Percentiles rank a stretch among this genome's conserved stretches.
Evolutionary conservation across 202 grass and related monocot species (phyloP).

Genomic region (Musa balbisiana): DNA sequence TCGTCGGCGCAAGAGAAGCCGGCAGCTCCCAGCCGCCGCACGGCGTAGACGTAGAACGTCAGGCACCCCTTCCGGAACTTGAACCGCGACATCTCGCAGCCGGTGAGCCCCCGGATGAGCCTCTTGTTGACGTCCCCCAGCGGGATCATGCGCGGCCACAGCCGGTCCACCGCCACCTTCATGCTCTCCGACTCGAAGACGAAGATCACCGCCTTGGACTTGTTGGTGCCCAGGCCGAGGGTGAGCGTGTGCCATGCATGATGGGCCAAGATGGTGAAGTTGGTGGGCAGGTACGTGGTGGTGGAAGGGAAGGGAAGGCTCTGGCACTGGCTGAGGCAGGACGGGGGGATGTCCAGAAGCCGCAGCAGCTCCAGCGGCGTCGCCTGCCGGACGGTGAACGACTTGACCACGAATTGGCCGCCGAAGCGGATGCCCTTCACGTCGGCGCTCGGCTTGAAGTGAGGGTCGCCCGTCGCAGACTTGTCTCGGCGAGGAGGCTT

Average conservation of each 20-base stretch:
- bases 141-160: slow-evolving; percentile 74
- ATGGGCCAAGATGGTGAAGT: slow-evolving; percentile 98
- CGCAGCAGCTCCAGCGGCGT: slow-evolving; percentile 82
- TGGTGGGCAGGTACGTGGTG: slow-evolving; percentile 81
- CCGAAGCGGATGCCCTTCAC: slow-evolving; percentile 90
- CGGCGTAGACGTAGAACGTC: slow-evolving; percentile 96
- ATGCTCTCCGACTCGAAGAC: slow-evolving; percentile 90
- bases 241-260: slow-evolving; percentile 98
- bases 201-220: slow-evolving; percentile 89
- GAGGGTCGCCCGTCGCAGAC: slow-evolving; percentile 25
- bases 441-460: slow-evolving; percentile 80
- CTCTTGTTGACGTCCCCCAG: slow-evolving; percentile 94
- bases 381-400: slow-evolving; percentile 88
- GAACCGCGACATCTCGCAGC: slow-evolving; percentile 93
- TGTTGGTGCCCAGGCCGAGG: slow-evolving; percentile 91
- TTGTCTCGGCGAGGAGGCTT: background rate
- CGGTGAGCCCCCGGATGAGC: slow-evolving; percentile 80
- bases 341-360: slow-evolving; percentile 86
- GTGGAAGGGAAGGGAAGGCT: slow-evolving; percentile 85
- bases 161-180: slow-evolving; percentile 74
- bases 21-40: slow-evolving; percentile 60
- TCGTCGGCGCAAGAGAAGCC: slow-evolving; percentile 85
- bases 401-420: slow-evolving; percentile 90
- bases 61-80: slow-evolving; percentile 96
- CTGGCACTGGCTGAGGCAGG: slow-evolving; percentile 78